A percentile compares a stretch with the other conserved stretches of the same genome.
These are phyloP conservation scores for Chalciporus sphaerocephalus DNA, from an alignment of 768 basidiomycete genomes.

Conservation along the genomic window DNA sequence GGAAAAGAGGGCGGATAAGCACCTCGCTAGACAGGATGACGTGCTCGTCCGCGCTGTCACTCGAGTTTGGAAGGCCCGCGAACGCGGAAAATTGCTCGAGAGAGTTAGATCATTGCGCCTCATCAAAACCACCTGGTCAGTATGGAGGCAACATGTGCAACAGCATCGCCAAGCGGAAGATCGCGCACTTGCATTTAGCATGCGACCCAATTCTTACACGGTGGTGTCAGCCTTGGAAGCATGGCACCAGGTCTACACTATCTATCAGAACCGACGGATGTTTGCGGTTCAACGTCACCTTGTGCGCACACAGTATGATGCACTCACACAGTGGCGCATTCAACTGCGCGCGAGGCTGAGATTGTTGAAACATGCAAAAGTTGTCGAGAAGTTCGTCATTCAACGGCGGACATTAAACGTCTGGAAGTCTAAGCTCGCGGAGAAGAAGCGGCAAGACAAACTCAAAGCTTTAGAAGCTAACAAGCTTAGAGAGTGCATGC, in stretches of 20 bases:
- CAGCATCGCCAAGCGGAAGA: constrained; percentile 42
- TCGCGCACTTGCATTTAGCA: constrained; percentile 46
- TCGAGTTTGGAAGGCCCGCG: constrained; percentile 66
- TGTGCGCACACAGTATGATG: constrained; percentile 37
- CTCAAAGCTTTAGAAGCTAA: constrained; percentile 41
- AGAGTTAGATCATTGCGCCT: constrained; percentile 46
- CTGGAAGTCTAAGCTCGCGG: constrained; percentile 46
- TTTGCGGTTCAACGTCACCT: constrained; percentile 44
- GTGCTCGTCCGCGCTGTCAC: constrained; percentile 54
- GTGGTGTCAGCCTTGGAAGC: constrained; percentile 35
- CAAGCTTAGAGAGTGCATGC: constrained; percentile 27
- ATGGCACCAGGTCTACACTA: constrained; percentile 43
- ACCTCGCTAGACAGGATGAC: constrained; percentile 52
- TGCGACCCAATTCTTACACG: constrained; percentile 40
- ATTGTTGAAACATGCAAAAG: constrained; percentile 49
- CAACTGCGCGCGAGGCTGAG: constrained; percentile 47
- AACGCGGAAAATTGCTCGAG: constrained; percentile 55
- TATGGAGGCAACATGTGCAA: constrained; percentile 48
- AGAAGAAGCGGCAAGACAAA: constrained; percentile 42
- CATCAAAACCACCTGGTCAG: constrained; percentile 41
- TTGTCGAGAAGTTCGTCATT: constrained; percentile 49
- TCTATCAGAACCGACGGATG: constrained; percentile 43
- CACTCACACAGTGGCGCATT: constrained; percentile 54
- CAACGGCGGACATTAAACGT: constrained; percentile 43
- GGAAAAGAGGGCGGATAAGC: constrained; percentile 54